A percentile compares a stretch with the other conserved stretches of the same genome.
Evolutionary conservation across 768 basidiomycete genomes (phyloP).

Genomic region (Paxillus ammoniavirescens): DNA sequence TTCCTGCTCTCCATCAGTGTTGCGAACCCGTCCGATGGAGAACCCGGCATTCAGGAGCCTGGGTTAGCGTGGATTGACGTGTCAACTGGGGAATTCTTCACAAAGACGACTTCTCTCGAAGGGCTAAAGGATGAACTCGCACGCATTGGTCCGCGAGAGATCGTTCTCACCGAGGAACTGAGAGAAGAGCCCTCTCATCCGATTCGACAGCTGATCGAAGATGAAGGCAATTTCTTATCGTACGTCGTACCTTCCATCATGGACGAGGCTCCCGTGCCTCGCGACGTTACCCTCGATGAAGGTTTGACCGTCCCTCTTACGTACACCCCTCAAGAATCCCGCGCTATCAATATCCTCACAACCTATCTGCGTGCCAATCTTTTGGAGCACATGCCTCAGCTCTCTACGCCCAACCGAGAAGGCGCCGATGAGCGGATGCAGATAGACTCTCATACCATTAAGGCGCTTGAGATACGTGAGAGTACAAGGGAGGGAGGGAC

Average conservation of each 20-base stretch:
- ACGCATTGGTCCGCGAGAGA: constrained; percentile 78
- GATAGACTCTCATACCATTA: constrained; percentile 86
- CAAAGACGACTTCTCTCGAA: constrained; percentile 54
- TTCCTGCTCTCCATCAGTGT: constrained; percentile 72
- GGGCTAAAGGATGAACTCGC: constrained; percentile 77
- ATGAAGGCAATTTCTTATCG: constrained; percentile 57
- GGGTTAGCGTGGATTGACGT: constrained; percentile 95
- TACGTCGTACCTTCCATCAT: constrained; percentile 31
- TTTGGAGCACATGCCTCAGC: constrained; percentile 73
- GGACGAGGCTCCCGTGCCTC: not conserved
- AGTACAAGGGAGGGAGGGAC: constrained; percentile 67
- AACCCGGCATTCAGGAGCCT: constrained; percentile 21
- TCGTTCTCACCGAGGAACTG: constrained; percentile 59
- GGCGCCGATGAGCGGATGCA: constrained; percentile 65
- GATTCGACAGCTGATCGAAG: constrained; percentile 46
- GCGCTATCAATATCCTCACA: constrained; percentile 62
- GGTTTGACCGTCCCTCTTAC: constrained; percentile 6
- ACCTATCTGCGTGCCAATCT: constrained; percentile 64
- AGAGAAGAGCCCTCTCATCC: constrained; percentile 40
- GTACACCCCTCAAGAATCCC: constrained; percentile 43
- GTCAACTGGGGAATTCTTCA: constrained; percentile 92
- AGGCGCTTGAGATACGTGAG: constrained; percentile 84
- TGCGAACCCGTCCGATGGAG: constrained; percentile 7
- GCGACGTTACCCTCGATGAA: constrained; percentile 1
- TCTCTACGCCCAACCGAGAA: constrained; percentile 60